A percentile compares a stretch with the other conserved stretches of the same genome.
These are phyloP conservation scores for Cordyceps cateniannulata DNA, from an alignment of 2,329 filamentous ascomycete genomes.

Conservation along the genomic window DNA sequence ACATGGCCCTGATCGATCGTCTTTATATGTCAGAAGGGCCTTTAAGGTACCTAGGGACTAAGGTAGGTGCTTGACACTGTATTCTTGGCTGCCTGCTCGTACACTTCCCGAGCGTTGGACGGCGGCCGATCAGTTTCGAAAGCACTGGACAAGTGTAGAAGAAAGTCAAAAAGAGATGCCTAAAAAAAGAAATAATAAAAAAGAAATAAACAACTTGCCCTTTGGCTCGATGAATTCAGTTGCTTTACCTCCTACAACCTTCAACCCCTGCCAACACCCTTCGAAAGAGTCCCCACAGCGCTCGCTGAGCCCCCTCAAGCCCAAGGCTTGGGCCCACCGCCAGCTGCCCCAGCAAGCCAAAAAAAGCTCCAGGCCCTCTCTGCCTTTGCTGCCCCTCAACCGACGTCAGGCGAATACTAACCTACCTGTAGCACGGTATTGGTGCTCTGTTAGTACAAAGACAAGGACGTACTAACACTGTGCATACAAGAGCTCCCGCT, in stretches of 20 bases:
- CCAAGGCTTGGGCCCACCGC: conserved; percentile 7
- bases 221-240: not conserved
- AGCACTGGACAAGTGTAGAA: not conserved
- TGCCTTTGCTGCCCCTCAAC: not conserved
- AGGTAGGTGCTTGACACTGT: no score
- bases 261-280: not conserved
- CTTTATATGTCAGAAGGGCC: no score
- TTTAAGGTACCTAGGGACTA: no score
- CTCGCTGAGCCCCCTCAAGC: conserved; percentile 3
- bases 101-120: not conserved
- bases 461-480: not conserved
- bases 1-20: no score
- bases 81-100: not conserved
- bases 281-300: not conserved
- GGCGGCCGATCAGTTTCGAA: not conserved
- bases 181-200: not conserved
- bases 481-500: conserved; percentile 2
- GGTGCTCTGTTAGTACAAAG: not conserved
- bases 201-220: not conserved
- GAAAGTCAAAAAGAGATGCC: no score
- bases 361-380: not conserved
- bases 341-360: not conserved
- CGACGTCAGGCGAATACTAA: not conserved
- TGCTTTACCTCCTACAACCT: no score
- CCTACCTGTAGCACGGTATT: not conserved